Percentiles rank a stretch among this genome's conserved stretches.
phyloP scores from a whole-genome alignment of 768 basidiomycete genomes.

The Russula dissimulans region DNA sequence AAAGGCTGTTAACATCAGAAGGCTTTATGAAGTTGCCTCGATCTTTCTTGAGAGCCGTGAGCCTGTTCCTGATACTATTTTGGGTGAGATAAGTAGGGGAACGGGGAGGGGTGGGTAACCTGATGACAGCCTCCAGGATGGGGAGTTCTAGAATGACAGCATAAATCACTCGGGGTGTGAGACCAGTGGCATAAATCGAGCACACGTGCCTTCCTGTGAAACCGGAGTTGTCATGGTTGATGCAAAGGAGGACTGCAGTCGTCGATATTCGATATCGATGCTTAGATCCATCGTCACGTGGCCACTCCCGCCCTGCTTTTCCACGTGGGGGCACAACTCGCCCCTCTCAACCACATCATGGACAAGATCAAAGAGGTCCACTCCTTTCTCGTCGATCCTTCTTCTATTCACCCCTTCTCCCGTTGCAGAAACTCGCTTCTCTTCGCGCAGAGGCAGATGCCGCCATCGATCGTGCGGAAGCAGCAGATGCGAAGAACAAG shows the following conservation, averaged over 20 bases:
- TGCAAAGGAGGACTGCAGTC: not conserved
- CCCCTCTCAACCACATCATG: slow-evolving; percentile 25
- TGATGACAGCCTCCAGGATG: slow-evolving; percentile 90
- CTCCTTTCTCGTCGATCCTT: not conserved
- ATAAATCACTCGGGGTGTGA: slow-evolving; percentile 15
- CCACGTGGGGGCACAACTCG: too few relatives aligned
- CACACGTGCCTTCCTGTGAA: slow-evolving; percentile 63
- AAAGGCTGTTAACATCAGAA: slow-evolving; percentile 86
- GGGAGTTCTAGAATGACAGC: slow-evolving; percentile 58
- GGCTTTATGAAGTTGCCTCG: slow-evolving; percentile 88
- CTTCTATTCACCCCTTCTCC: not conserved
- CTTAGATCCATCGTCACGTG: slow-evolving; percentile 8
- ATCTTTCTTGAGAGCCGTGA: slow-evolving; percentile 91
- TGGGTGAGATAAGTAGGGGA: not conserved
- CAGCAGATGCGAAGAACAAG: slow-evolving; percentile 79
- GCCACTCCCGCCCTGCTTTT: not conserved
- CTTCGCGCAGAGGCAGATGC: slow-evolving; percentile 82
- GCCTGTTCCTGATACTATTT: slow-evolving; percentile 81
- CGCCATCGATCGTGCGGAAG: slow-evolving; percentile 76
- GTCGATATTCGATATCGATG: not conserved
- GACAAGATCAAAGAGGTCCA: slow-evolving; percentile 41
- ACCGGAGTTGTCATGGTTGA: slow-evolving; percentile 50
- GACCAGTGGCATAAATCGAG: slow-evolving; percentile 19
- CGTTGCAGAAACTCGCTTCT: slow-evolving; percentile 54
- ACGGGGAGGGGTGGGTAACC: slow-evolving; percentile 36